Evolutionary conservation across 1,139 yeast genomes (phyloP), one percentile per base, ranked within the genome.

Genomic region (Sugiyamaella castrensis): DNA sequence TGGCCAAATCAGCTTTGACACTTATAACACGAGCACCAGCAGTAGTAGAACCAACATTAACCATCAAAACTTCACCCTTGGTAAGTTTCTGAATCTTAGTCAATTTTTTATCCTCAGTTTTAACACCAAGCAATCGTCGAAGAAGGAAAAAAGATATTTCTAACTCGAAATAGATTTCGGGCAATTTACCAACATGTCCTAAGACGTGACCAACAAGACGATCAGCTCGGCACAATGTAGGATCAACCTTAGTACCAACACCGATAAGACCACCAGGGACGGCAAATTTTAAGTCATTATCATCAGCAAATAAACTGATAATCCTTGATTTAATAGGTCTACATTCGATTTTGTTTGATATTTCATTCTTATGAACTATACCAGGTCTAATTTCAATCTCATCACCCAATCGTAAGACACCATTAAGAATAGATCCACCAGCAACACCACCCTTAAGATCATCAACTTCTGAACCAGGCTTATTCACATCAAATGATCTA

Each of bases 251-350:
- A 51, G 98, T 92, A 75, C 99, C 99, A 51, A 94, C 98, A 80
- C 99, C 99, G 64, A 94, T 94, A 68, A 94, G 81, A 59, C 99
- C 99, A 81, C 99, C 99, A 43, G 99, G 99, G 64, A 94, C 98
- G 47, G 99, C 99, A 66, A 92, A 94, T 70, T 92, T 92, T 72
- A 94, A 81, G 70, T 91, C 97, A 65, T 94, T 94, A 72, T 92
- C 91, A 73, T 94, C 99, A 52, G 99, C 98, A 69, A 91, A 91
- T 60, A 94, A 77, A 16, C 98, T 86, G 44, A 88, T 92, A 66
- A 94, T 89, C 65, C 88, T 84, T 50, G 98, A 89, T 74, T 87
- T 87, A 65, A 94, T 92, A 43, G 98, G 97, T 69, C 84, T 86
- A 78, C 98, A 91, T 74, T 86, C 95, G 61, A 92, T 87, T 71